phyloP scores from a whole-genome alignment of 2,329 filamentous ascomycete species.

The Aspergillus aculeatus region DNA sequence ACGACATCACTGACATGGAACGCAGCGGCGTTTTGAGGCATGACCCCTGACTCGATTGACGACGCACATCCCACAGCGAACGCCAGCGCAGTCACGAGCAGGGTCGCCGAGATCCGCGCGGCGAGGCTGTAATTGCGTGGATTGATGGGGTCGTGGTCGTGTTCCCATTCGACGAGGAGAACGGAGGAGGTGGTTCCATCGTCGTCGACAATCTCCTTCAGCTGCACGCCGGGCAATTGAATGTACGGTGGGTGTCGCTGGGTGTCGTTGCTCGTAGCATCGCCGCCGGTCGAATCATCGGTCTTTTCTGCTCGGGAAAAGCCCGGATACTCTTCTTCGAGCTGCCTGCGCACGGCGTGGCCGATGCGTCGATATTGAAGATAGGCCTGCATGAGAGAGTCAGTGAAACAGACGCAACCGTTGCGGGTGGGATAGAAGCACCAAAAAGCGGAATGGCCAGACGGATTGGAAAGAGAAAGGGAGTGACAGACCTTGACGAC shows the following conservation, averaged over 20 bases:
- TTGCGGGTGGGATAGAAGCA: not conserved
- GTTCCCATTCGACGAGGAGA: conserved; percentile 46
- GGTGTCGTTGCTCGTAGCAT: not conserved
- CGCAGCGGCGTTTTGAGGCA: conserved; percentile 46
- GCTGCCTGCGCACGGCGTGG: conserved; percentile 19
- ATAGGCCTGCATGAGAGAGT: conserved; percentile 24
- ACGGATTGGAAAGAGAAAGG: not conserved
- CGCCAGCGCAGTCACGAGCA: conserved; percentile 49
- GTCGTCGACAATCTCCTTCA: conserved; percentile 2
- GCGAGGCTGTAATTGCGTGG: conserved; percentile 40
- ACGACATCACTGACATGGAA: conserved; percentile 53
- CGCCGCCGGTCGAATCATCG: not conserved
- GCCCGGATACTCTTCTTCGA: conserved; percentile 10
- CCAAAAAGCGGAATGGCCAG: not conserved
- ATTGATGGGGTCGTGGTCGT: conserved; percentile 37
- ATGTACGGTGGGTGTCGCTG: not conserved
- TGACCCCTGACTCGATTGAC: conserved; percentile 53
- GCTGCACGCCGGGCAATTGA: conserved; percentile 1
- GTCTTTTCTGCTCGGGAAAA: conserved; percentile 5
- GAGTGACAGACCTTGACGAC: not conserved
- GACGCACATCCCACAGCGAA: conserved; percentile 53
- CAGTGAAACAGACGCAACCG: not conserved
- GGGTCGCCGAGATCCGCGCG: conserved; percentile 39
- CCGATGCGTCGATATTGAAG: conserved; percentile 25
- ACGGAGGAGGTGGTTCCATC: conserved; percentile 10